Evolutionary conservation across 371 early-diverging fungal species (phyloP), one percentile per base, ranked within the genome.

Genomic region (Nematocida sp.): DNA sequence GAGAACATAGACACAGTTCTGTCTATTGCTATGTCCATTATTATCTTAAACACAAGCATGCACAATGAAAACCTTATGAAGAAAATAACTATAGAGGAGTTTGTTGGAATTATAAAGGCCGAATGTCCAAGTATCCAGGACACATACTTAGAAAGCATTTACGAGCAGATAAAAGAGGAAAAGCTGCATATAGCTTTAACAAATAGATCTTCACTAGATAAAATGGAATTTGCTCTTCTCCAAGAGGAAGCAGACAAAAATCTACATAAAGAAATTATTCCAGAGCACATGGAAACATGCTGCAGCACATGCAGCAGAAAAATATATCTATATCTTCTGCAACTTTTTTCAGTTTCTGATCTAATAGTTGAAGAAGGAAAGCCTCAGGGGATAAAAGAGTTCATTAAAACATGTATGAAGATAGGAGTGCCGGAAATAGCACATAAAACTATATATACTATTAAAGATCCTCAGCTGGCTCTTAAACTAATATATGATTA

Each of bases 41-140:
- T 93, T 75, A 88, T 93, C 88, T 82, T 94, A 57, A 93, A 94
- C 80, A 93, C 93, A 1, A 93, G 93, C 86, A 88, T 90, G 78
- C 92, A 96, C 82, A 93, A 90, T 77, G 88, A 89, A 7, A 92
- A 90, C 79, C 90, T 93, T 32, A 91, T 90, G 81, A 84, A 86
- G 50, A 89, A 91, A 42, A 93, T 93, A 89, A 85, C 88, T 7
- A 80, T 89, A n/a, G 88, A 89, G 16, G 89, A 91, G 66, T 94
- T 91, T 81, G 86, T 86, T 55, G 86, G 88, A 9, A 69, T 63
- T 51, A 48, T 69, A 0, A 16, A 30, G 40, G 48, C 26, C 11
- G 66, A 67, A 32, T 59, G 55, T 33, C 32, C 32, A 23, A 23
- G 56, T 55, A 66, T 82, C n/a, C 39, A 55, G 7, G 33, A 35